Base-by-base conservation (phyloP, 495 filamentous ascomycete species). In the Podospora appendiculata region DNA sequence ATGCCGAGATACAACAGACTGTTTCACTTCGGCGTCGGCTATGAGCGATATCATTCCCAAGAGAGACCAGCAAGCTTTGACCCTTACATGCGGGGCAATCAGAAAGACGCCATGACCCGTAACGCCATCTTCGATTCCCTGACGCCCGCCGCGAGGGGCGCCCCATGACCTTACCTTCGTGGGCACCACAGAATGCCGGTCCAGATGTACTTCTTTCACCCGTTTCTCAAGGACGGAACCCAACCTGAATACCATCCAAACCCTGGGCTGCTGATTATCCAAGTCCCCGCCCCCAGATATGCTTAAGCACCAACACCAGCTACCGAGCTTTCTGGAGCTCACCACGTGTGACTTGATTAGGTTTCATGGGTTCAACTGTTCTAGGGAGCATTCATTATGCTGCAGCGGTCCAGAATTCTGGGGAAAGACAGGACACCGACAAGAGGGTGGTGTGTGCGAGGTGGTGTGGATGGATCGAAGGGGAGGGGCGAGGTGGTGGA, bases 401-500 rank as follows among this genome's bases (percentile, higher is more conserved):
- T 48, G 53, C 56, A 58, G 32, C 45, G 45, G 33, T 49, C 58
- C 48, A 50, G 41, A 33, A 56, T 45, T 51, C 52, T 53, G 58
- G 59, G 61, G 58, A 62, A 51, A 48, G 50, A 52, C 55, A 53
- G 42, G 25, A 25, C 25, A 25, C 25, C 5, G 25, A 25, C 54
- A 13, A 35, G 25, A 58, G 57, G 63, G 56, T 58, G 65, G 63
- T 64, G 63, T 68, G 57, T 12, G 44, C 48, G 18, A 39, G 50
- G 25, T 51, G 10, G 51, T 25, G 25, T 25, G 45, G 45, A 41
- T 43, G 44, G 41, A 39, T 47, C 41, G 52, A 43, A 45, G 16
- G 48, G n/a, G 50, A 53, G 48, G 57, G 57, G 51, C 8, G 25
- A 25, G 55, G 50, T 50, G 45, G 36, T 50, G 54, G 54, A 55